Evolutionary conservation across 2,329 filamentous ascomycete genomes (phyloP), one percentile per base, ranked within the genome.

Genomic region (Penicillium nordicum): DNA sequence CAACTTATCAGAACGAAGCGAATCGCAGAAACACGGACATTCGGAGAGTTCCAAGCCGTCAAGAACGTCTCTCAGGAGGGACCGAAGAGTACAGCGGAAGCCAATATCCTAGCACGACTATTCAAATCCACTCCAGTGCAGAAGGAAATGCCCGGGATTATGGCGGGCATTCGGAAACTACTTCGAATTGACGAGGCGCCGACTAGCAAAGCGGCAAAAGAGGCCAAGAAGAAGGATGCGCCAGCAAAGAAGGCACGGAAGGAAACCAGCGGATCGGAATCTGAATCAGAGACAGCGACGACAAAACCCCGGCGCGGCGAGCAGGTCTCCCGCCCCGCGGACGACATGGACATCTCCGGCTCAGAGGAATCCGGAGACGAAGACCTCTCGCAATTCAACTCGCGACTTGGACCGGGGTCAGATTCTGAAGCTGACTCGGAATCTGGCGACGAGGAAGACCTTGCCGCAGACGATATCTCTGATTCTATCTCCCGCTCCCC

Each of bases 111-210:
- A 45, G 84, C 82, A 14, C 72, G 84, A 50, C 61, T 87, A 50
- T 86, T 82, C 66, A 86, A 84, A 57, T 83, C 83, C 14, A 80
- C 78, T 52, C 82, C 82, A 0, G 82, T 85, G 12, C 82, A 81
- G 68, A 79, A 81, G 60, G 80, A 78, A 2, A 69, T 86, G 42
- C 76, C 78, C 23, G 75, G 75, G 36, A 73, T 80, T 27, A 70
- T 80, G 66, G 66, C 67, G 37, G 74, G 69, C 18, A 72, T 81
- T 53, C 69, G 71, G 21, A 67, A 64, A 48, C 53, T 77, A 37
- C 59, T 80, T 23, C 74, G 73, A 4, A 18, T 78, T 23, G 69
- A 72, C 5, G 63, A 69, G 42, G 52, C 57, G 23, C 55, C 60
- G 6, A 51, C 51, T 14, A 57, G 61, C 27, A 62, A 67, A 42